Evolutionary conservation across 139 green algal genomes (phyloP).

Genomic region (Volvox reticuliferus): DNA sequence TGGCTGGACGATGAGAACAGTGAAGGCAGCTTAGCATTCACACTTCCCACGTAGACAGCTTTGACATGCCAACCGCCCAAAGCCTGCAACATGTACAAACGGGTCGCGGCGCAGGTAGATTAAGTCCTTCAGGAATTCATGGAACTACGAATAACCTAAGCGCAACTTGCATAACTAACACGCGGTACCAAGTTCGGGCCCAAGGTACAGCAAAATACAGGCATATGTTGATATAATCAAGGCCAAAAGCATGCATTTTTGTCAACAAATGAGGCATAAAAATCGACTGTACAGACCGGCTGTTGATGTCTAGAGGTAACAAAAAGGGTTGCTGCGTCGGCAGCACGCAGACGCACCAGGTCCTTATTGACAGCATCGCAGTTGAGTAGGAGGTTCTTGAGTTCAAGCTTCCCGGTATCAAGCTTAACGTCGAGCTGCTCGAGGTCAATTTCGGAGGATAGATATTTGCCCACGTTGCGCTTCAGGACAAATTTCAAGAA

Average conservation of each 20-base stretch:
- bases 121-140: no score
- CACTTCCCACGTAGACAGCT: constrained; percentile 69
- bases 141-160: no score
- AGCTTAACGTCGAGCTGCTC: constrained; percentile 81
- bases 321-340: background rate
- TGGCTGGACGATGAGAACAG: constrained; percentile 15
- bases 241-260: no score
- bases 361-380: constrained; percentile 75
- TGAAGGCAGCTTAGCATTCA: constrained; percentile 65
- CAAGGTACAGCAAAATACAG: background rate
- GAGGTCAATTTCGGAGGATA: constrained; percentile 75
- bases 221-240: no score
- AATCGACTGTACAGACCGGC: no score
- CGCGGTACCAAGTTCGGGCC: background rate
- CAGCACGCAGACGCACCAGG: constrained; percentile 63
- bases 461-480: constrained; percentile 68
- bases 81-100: constrained; percentile 26
- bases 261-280: no score
- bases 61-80: constrained; percentile 68
- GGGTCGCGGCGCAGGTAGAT: background rate
- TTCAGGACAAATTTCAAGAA: constrained; percentile 84
- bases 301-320: background rate
- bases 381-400: constrained; percentile 79
- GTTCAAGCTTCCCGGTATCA: constrained; percentile 71
- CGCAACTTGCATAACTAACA: no score